Base-by-base conservation (phyloP, 1,284 basidiomycete genomes). In the Ustilago tritici region DNA sequence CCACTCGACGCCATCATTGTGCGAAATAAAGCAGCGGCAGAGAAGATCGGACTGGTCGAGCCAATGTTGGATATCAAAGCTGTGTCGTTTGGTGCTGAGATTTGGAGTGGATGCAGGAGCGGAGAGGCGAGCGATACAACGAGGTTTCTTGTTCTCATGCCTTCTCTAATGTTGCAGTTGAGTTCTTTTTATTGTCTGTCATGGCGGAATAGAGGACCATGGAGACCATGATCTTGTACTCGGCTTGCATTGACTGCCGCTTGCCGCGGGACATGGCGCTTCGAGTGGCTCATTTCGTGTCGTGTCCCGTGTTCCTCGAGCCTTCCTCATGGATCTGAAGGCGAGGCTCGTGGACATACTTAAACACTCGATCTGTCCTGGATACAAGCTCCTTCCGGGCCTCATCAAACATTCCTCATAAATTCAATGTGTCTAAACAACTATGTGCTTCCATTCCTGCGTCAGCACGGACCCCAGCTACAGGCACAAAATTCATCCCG, bases 11-110 rank as follows among this genome's bases (percentile, higher is more conserved):
- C 49, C 81, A 7, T 47, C 64, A 2, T 36, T 41, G 0, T 57
- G 55, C 1, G 78, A 83, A 49, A 75, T 83, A 63, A 79, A 43
- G 58, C 56, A 3, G 81, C 82, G 49, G 76, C 72, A 34, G 71
- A 65, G n/a, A 75, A 78, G 17, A 57, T 74, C 15, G 78, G 79
- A 9, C 75, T 80, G 14, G 46, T 50, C 35, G 61, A 63, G 50
- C n/a, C 60, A 3, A 52, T 57, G 35, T 28, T 54, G 15, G 52
- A 65, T 8, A 56, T 52, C 6, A 49, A 61, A 38, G 46, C 28
- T 7, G 43, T 52, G 46, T 56, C 47, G 32, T 19, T 58, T 40
- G 23, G 34, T 46, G 35, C 23, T 12, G 59, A 60, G 35, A 61
- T 43, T 3, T 53, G 32, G 1, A 53, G 52, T 15, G 34, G 31